A percentile compares a stretch with the other conserved stretches of the same genome.
These are phyloP conservation scores for Phaeomoniella chlamydospora DNA, from an alignment of 2,329 filamentous ascomycete genomes.

Conservation along the genomic window DNA sequence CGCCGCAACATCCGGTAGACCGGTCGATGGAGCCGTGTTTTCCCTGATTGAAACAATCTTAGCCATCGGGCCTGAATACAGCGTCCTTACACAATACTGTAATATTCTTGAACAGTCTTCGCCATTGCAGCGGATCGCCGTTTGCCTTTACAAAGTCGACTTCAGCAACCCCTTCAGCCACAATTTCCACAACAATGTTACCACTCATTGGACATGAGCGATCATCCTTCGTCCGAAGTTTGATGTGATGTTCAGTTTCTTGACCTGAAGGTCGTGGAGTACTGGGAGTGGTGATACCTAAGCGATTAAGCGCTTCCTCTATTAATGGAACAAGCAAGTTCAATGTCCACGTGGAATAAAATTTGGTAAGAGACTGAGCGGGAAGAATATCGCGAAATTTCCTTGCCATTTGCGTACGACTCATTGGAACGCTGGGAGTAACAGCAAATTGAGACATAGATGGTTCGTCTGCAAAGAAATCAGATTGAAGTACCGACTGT, in stretches of 20 bases:
- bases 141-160: conserved; percentile 89
- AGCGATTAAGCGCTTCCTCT: conserved; percentile 64
- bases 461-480: conserved; percentile 70
- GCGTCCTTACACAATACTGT: conserved; percentile 75
- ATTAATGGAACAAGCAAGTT: conserved; percentile 66
- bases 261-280: conserved; percentile 27
- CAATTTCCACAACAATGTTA: conserved; percentile 27
- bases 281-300: conserved; percentile 54
- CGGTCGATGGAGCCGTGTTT: too few species aligned
- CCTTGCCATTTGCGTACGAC: conserved; percentile 76
- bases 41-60: too few species aligned
- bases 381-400: conserved; percentile 87
- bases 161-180: conserved; percentile 53
- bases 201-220: conserved; percentile 27
- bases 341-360: conserved; percentile 72
- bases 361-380: conserved; percentile 71
- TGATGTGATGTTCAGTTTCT: conserved; percentile 46
- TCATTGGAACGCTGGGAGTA: conserved; percentile 63
- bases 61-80: conserved; percentile 47
- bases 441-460: conserved; percentile 72
- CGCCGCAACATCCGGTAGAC: too few species aligned
- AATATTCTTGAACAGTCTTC: conserved; percentile 93
- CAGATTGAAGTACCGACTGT: conserved; percentile 34
- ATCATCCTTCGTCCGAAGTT: conserved; percentile 55
- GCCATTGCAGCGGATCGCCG: conserved; percentile 92